phyloP scores from a whole-genome alignment of 768 basidiomycete genomes.

The Coprinopsis cinerea region DNA sequence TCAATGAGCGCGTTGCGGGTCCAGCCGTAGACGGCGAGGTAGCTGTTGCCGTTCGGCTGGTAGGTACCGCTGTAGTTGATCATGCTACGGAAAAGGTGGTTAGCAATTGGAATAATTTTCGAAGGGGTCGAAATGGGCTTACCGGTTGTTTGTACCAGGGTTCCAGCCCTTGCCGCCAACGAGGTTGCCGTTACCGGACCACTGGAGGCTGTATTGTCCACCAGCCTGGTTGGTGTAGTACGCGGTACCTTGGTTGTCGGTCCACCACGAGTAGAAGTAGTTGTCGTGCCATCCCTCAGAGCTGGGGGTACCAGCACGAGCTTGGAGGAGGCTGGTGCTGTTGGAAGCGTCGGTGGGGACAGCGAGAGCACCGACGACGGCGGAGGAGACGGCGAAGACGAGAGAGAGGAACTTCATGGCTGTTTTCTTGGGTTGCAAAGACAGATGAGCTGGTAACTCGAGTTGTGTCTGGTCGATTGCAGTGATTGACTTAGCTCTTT shows the following conservation, averaged over 20 bases:
- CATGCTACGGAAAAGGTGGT: constrained; percentile 17
- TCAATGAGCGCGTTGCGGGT: constrained; percentile 39
- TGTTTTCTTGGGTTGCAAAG: no score
- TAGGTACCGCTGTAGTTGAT: constrained; percentile 33
- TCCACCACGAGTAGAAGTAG: constrained; percentile 34
- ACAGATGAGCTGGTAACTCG: no score
- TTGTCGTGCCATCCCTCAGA: constrained; percentile 25
- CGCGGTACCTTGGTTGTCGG: constrained; percentile 23
- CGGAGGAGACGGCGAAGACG: constrained; percentile 12
- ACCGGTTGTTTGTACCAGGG: constrained; percentile 24
- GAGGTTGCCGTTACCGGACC: constrained; percentile 29
- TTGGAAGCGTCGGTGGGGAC: constrained; percentile 14
- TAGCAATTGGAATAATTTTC: background rate
- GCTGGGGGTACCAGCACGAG: constrained; percentile 19
- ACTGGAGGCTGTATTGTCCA: constrained; percentile 24
- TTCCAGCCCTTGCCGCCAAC: constrained; percentile 36
- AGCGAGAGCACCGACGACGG: constrained; percentile 17
- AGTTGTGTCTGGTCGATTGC: no score
- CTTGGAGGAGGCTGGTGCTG: constrained; percentile 6
- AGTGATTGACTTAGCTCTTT: no score
- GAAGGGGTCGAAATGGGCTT: background rate
- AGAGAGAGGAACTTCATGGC: background rate
- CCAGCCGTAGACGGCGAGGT: constrained; percentile 45
- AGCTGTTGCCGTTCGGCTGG: constrained; percentile 34
- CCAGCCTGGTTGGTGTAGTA: constrained; percentile 27